Base-by-base conservation (phyloP, 1,284 basidiomycete species). In the Veloboletus limbatus region DNA sequence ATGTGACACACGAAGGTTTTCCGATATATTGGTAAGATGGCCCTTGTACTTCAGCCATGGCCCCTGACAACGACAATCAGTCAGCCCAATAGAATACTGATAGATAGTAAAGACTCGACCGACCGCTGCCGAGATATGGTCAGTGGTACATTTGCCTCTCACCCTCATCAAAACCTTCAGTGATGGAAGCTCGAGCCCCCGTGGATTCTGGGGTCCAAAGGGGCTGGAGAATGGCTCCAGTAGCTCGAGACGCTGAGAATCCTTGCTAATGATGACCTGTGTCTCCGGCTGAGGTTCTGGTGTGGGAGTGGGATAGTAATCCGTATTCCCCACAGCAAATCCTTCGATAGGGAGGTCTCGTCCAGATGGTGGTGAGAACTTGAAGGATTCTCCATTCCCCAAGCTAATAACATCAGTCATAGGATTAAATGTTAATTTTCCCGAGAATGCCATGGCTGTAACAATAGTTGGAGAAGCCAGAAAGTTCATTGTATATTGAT, bases 21-120 rank as follows among this genome's bases (percentile, higher is more conserved):
- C 93, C 2, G 95, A 94, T 51, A 98, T 94, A 68, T 98, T 97
- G 34, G 86, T 88, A 33, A 99, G 74, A 70, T 99, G 95, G 0
- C 95, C 90, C 66, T 93, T 99, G 76, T 97, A 99, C 75, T 98
- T 98, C 55, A 99, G 73, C 97, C 97, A 99, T 31, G 92, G 89
- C 2, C 94, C 94, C 87, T 89, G 56, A 27, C 16, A 40, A 21
- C 30, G 46, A 46, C 45, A 16, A n/a, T 43, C n/a, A 33, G 35
- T 47, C 47, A 40, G 36, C 28, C 40, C 27, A 41, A 45, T 32
- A 22, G 16, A 45, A 25, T n/a, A n/a, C n/a, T n/a, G n/a, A n/a
- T 32, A 5, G 14, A 25, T 21, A 6, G 37, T 43, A 30, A 44
- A 37, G 9, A 8, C 3, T 45, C 13, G 28, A 68, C 79, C 42